Conservation (phyloP, 495 filamentous ascomycete genomes). For the Xeromyces bisporus region DNA sequence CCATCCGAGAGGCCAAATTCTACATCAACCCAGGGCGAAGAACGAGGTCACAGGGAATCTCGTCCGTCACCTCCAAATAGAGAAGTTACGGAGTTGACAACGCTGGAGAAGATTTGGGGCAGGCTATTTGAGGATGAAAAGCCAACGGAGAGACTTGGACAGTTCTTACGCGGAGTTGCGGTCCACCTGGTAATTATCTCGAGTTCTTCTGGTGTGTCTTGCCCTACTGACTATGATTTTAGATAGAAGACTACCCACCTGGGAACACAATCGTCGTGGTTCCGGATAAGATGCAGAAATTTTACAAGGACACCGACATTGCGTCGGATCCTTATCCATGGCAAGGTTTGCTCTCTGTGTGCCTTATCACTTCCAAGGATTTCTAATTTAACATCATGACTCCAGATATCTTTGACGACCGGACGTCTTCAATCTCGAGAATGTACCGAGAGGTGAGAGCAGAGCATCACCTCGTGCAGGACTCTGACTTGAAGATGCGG, state of each 20-base stretch:
- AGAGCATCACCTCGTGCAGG: slow-evolving; percentile 68
- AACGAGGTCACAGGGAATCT: slow-evolving; percentile 10
- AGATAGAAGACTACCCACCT: slow-evolving; percentile 68
- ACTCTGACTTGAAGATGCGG: slow-evolving; percentile 32
- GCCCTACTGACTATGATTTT: slow-evolving; percentile 11
- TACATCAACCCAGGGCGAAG: slow-evolving; percentile 22
- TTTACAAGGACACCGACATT: slow-evolving; percentile 52
- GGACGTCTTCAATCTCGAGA: slow-evolving; percentile 41
- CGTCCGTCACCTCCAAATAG: slow-evolving; percentile 30
- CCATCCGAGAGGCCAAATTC: slow-evolving; percentile 12
- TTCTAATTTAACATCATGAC: slow-evolving; percentile 2
- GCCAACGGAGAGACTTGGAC: slow-evolving; percentile 48
- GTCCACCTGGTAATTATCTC: slow-evolving; percentile 49
- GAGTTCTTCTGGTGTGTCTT: not conserved
- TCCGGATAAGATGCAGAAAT: slow-evolving; percentile 61
- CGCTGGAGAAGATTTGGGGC: slow-evolving; percentile 59
- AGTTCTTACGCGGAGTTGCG: slow-evolving; percentile 63
- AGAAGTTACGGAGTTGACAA: slow-evolving; percentile 35
- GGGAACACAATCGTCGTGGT: slow-evolving; percentile 62
- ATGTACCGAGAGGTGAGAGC: slow-evolving; percentile 63
- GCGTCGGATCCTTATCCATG: slow-evolving; percentile 50
- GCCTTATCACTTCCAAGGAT: not conserved
- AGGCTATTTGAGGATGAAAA: slow-evolving; percentile 54
- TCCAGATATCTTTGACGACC: slow-evolving; percentile 36
- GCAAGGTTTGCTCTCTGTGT: slow-evolving; percentile 24